Evolutionary conservation across 345 rosid species (phyloP), one percentile per base, ranked within the genome.

Genomic region (Gossypium bickii): DNA sequence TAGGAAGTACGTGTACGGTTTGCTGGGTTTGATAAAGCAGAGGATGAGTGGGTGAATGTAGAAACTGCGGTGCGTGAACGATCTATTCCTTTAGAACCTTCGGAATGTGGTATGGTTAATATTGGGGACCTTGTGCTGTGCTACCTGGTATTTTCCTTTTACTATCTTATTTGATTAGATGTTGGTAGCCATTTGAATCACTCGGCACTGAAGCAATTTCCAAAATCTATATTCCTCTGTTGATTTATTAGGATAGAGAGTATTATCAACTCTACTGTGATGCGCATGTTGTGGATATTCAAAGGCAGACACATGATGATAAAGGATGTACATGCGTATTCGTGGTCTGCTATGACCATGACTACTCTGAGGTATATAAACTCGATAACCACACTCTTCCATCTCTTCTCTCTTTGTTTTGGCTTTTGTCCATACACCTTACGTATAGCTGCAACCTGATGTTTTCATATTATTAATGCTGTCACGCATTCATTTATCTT

Each of bases 21-120:
- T 78, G 69, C 93, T 73, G 97, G 98, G 10, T 94, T 82, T 22
- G 76, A 77, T 52, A 85, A 89, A 51, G 57, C 76, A 52, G 86
- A 94, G 20, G 98, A 94, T 74, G 98, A 94, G 80, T 94, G 98
- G 98, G 92, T 94, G 69, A 88, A 83, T 34, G 90, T 94, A 57
- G 85, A 64, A 75, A 71, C 43, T 5, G 86, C 73, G 53, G 83
- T 94, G 57, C 89, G 98, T 15, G 88, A 89, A 76, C 87, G 94
- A 63, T 94, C 97, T 63, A 80, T 92, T 80, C 97, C 97, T 79
- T 78, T 90, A 61, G 97, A 89, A 80, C 82, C 96, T 75, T 84
- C 92, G 4, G 97, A 92, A 80, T 94, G 98, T 76, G 84, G 77
- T 66, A 83, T 24, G 73, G 83, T 92, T 72, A 77, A 85, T 16